Evolutionary conservation across 2,329 filamentous ascomycete species (phyloP), one percentile per base, ranked within the genome.

Genomic region (Hypocreales sp.): DNA sequence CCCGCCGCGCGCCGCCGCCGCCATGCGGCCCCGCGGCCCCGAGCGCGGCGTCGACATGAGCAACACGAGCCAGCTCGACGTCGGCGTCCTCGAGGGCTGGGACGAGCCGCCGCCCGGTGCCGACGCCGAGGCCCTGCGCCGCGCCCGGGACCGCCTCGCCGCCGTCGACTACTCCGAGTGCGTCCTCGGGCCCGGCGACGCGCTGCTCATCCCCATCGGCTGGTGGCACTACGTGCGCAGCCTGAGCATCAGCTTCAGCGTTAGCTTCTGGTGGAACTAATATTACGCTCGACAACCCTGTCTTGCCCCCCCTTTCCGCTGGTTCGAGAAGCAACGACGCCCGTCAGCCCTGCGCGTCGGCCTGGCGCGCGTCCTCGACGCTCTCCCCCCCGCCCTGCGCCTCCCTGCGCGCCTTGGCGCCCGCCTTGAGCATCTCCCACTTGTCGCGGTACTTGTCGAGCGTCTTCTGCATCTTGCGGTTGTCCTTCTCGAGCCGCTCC

Each of bases 211-310:
- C 28, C 90, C 90, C 0, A 65, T 82, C 5, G 90, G 87, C 1
- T 98, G 90, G 87, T 98, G 90, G 90, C 90, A 98, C 58, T 95
- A 94, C 51, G 81, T 95, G 4, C 65, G 80, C 33, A 83, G 83
- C 26, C 47, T 95, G 42, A 83, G 72, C 31, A 71, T 81, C 13
- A 93, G 87, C 45, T 86, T 92, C 44, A 94, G 86, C 39, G 84
- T 95, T 9, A 94, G 84, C 46, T 95, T 94, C 46, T 98, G 90
- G 90, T 98, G 82, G 79, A 79, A 80, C 37, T 68, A 28, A 21
- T 15, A 3, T 2, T 6, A 15, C 22, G 9, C 13, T 15, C 11
- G 3, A 22, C 10, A 22, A n/a, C n/a, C n/a, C n/a, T 22, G 8
- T 12, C 11, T 12, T 11, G 12, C 5, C 21, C 9, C 12, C 21